These are phyloP conservation scores for Cladochytrium replicatum DNA, from an alignment of 192 early-diverging fungal genomes.

Conservation along the genomic window DNA sequence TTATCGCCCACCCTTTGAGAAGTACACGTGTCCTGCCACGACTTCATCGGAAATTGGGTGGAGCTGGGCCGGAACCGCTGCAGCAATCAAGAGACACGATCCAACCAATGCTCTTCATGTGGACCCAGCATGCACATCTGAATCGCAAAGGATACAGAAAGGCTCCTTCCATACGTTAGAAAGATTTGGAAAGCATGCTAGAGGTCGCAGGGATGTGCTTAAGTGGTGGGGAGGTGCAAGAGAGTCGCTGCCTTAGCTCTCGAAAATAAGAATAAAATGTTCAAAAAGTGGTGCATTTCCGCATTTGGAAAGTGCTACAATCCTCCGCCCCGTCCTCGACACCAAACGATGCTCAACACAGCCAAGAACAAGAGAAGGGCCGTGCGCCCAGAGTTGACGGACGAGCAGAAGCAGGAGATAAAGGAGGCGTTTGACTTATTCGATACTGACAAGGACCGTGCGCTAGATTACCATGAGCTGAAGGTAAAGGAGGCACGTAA, in stretches of 20 bases:
- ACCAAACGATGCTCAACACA: no score
- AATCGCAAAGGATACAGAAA: not conserved
- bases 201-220: constrained; percentile 25
- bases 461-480: constrained; percentile 72
- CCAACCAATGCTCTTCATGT: constrained; percentile 1
- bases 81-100: constrained; percentile 1
- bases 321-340: no score
- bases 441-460: constrained; percentile 79
- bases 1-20: constrained; percentile 25
- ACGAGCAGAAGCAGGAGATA: constrained; percentile 83
- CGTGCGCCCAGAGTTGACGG: constrained; percentile 39
- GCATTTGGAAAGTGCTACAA: no score
- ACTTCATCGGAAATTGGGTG: constrained; percentile 39
- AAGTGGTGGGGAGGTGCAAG: constrained; percentile 37
- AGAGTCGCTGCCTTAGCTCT: constrained; percentile 28
- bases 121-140: constrained; percentile 2
- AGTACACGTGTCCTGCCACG: constrained; percentile 37
- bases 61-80: constrained; percentile 21
- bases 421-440: constrained; percentile 95
- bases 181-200: constrained; percentile 24
- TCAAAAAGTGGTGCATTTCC: no score
- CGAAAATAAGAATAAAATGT: no score
- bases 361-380: constrained; percentile 21
- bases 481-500: constrained; percentile 49
- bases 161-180: constrained; percentile 28